A percentile compares a stretch with the other conserved stretches of the same genome.
Conservation (phyloP, 129 eudicot genomes). For the Escallonia herrerae region DNA sequence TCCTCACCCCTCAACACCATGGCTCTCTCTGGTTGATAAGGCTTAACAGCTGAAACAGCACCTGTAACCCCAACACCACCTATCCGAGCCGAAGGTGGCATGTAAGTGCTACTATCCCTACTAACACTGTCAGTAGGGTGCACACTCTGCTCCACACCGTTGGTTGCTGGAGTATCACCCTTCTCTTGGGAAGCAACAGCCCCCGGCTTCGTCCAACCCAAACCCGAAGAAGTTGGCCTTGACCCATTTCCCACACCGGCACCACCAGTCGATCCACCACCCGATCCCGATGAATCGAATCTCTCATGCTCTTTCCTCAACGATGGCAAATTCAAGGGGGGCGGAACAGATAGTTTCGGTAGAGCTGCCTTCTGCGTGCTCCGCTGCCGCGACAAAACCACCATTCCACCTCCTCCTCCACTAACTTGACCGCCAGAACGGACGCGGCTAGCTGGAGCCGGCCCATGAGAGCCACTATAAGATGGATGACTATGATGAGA, state of each 20-base stretch:
- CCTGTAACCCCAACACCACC: conserved; percentile 20
- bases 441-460: conserved; percentile 27
- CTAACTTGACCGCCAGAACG: conserved; percentile 29
- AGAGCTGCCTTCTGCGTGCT: conserved; percentile 44
- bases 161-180: conserved; percentile 24
- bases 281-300: conserved; percentile 35
- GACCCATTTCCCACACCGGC: conserved; percentile 53
- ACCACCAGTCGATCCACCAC: conserved; percentile 59
- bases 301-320: conserved; percentile 72
- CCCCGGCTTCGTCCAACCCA: conserved; percentile 89
- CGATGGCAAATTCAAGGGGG: conserved; percentile 94
- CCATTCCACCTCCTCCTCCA: conserved; percentile 37
- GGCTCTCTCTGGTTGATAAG: conserved; percentile 32
- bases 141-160: conserved; percentile 21
- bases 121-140: conserved; percentile 26
- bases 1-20: conserved; percentile 93
- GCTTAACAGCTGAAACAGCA: conserved; percentile 26
- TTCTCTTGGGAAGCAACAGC: conserved; percentile 46
- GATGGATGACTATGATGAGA: conserved; percentile 17
- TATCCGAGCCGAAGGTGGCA: conserved; percentile 69
- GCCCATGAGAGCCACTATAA: conserved; percentile 41
- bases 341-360: conserved; percentile 74
- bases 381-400: conserved; percentile 47
- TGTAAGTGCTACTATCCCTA: conserved; percentile 39
- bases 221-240: conserved; percentile 57